Evolutionary conservation across 1,139 yeast genomes (phyloP), one percentile per base, ranked within the genome.

Genomic region (Trichomonascaceae sp.): DNA sequence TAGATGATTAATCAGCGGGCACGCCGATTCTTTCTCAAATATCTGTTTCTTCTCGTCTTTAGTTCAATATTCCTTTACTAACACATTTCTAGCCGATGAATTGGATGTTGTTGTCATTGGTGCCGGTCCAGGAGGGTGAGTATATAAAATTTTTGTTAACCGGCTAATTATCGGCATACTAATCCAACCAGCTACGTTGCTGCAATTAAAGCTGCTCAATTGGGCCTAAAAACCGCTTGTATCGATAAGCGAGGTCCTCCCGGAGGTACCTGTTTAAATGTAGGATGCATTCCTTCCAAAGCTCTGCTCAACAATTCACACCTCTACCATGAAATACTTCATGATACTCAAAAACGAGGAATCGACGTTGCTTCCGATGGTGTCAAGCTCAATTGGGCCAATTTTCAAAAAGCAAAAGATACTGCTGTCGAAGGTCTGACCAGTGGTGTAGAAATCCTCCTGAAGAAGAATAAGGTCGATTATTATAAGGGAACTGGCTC

Each of bases 271-370:
- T 95, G 99, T 81, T 77, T 93, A 67, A 93, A 93, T 73, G 98
- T 93, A 54, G 99, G 99, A 50, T 93, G 99, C 80, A 95, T 95
- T 67, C 99, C 99, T 58, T 93, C 99, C 62, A 95, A 95, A 76
- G 88, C 99, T 15, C 77, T 93, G 60, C 79, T 93, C 69, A 93
- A 93, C 83, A 95, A 93, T 79, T 87, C 98, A 30, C 97, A 90
- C 61, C 74, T 93, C 65, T 91, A 81, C 77, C 99, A 95, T 72
- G 87, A 85, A 71, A 85, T 93, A 72, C 78, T 83, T 71, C 87
- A 84, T 69, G 99, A 95, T 70, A 77, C 97, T 56, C 80, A 81
- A 66, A 74, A 77, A 65, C 84, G 99, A 74, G 99, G 99, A 74
- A 91, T 95, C 66, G 95, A 87, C 59, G 87, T 90, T 55, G 55